These are phyloP conservation scores for Lotus japonicus DNA, from an alignment of 306 rosid species.

Conservation along the genomic window DNA sequence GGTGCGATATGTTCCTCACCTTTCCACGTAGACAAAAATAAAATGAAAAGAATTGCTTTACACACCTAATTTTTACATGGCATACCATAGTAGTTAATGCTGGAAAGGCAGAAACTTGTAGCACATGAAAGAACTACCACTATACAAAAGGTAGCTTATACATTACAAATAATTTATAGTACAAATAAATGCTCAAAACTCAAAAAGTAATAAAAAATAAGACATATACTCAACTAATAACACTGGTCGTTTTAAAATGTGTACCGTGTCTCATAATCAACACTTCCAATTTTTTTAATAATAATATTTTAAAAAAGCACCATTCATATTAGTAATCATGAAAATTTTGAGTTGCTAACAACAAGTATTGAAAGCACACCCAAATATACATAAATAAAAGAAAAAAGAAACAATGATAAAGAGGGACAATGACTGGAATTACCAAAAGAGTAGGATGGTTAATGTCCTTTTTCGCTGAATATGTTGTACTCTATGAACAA, in stretches of 20 bases:
- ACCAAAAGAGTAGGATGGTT: not conserved
- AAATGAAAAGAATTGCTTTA: not conserved
- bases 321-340: not conserved
- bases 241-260: not conserved
- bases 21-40: not conserved
- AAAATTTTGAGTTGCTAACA: not conserved
- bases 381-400: not conserved
- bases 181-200: not conserved
- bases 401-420: not conserved
- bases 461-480: not conserved
- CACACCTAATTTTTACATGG: not conserved
- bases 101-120: not conserved
- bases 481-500: not conserved
- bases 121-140: not conserved
- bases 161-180: not conserved
- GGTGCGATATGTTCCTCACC: not conserved
- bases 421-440: not conserved
- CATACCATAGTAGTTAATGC: not conserved
- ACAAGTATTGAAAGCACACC: not conserved
- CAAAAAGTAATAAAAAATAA: not conserved
- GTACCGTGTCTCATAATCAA: not conserved
- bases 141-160: not conserved
- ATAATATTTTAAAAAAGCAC: not conserved
- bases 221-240: not conserved
- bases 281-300: not conserved